These are phyloP conservation scores for Mucor saturninus DNA, from an alignment of 371 early-diverging fungal genomes.

Conservation along the genomic window DNA sequence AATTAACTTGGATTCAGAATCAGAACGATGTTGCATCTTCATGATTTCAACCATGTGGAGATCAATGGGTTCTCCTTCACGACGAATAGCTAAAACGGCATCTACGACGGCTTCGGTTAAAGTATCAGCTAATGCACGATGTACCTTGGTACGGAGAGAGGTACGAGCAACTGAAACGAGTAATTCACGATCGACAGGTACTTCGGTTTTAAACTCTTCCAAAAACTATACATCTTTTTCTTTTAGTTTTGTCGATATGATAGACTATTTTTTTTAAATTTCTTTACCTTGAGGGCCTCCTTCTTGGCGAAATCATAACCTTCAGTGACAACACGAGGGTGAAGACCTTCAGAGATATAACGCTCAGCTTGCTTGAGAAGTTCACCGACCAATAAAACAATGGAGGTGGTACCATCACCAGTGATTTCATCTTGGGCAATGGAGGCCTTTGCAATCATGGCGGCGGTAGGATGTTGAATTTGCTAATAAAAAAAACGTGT, in stretches of 20 bases:
- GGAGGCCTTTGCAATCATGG: constrained; percentile 99
- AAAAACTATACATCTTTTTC: constrained; percentile 70
- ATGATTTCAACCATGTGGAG: constrained; percentile 99
- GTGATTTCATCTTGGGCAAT: constrained; percentile 98
- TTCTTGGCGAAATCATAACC: constrained; percentile 97
- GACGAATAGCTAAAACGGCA: constrained; percentile 89
- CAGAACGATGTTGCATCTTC: constrained; percentile 99
- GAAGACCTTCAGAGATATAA: constrained; percentile 96
- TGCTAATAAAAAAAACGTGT: constrained; percentile 66
- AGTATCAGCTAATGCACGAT: constrained; percentile 85
- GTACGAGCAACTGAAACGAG: constrained; percentile 94
- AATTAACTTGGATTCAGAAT: constrained; percentile 93
- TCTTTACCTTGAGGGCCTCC: constrained; percentile 81
- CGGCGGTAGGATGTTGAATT: constrained; percentile 99
- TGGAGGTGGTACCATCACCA: constrained; percentile 99
- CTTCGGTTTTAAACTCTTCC: constrained; percentile 80
- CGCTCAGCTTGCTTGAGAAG: constrained; percentile 96
- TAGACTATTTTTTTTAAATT: neutral
- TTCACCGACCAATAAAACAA: constrained; percentile 96
- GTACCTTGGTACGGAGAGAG: constrained; percentile 96
- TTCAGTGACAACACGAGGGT: constrained; percentile 95
- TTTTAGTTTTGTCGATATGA: neutral
- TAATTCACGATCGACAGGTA: constrained; percentile 86
- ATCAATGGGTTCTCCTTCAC: constrained; percentile 88
- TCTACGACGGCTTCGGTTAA: constrained; percentile 97